phyloP scores from a whole-genome alignment of 768 basidiomycete genomes.

The Kwoniella europaea region DNA sequence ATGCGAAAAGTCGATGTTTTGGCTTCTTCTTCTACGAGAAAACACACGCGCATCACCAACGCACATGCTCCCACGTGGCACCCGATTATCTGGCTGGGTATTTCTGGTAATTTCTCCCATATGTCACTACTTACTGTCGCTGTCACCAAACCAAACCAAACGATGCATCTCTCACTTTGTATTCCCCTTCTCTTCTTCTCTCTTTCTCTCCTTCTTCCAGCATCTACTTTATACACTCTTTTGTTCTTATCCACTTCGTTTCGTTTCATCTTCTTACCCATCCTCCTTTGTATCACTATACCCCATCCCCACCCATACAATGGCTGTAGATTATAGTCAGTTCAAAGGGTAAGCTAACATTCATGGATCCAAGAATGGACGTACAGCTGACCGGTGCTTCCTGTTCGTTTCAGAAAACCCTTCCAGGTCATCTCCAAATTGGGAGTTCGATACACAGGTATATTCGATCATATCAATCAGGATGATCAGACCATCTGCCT shows the following conservation, averaged over 20 bases:
- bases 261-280: not conserved
- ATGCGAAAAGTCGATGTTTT: not conserved
- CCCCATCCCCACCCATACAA: conserved; percentile 14
- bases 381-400: not conserved
- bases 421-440: conserved; percentile 54
- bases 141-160: not conserved
- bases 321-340: conserved; percentile 46
- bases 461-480: conserved; percentile 53
- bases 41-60: conserved; percentile 4
- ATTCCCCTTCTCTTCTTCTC: not conserved
- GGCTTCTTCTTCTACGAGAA: not conserved
- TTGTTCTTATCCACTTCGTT: not conserved
- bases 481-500: conserved; percentile 53
- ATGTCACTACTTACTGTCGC: not conserved
- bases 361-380: not conserved
- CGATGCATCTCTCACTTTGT: conserved; percentile 5
- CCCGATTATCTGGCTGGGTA: not conserved
- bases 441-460: conserved; percentile 54
- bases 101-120: conserved; percentile 21
- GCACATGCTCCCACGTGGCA: not conserved
- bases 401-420: conserved; percentile 35
- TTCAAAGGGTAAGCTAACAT: conserved; percentile 48
- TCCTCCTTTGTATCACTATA: not conserved
- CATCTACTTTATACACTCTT: not conserved
- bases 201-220: not conserved